Evolutionary conservation across 177 flowering plant genomes (phyloP).

Genomic region (Vitis hybrid): DNA sequence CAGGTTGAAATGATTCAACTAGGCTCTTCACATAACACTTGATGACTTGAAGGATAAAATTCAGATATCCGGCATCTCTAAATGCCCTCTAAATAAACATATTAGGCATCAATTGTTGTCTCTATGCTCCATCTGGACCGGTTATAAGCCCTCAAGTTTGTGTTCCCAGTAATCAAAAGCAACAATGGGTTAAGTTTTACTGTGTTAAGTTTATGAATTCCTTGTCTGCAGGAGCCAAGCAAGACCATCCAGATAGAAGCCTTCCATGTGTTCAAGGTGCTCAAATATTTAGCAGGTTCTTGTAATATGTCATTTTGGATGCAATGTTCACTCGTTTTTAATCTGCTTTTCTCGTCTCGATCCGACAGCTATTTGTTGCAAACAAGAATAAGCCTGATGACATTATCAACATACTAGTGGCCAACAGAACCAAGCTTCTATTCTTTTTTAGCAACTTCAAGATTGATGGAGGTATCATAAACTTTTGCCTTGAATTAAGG

Average conservation of each 20-base stretch:
- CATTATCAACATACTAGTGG: constrained; percentile 73
- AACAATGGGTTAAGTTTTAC: no score
- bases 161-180: no score
- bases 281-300: no score
- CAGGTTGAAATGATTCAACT: no score
- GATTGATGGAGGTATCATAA: constrained; percentile 71
- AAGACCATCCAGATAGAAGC: constrained; percentile 91
- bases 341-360: background rate
- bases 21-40: no score
- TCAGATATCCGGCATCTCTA: no score
- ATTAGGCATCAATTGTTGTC: no score
- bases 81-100: no score
- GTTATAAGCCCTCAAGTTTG: no score
- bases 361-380: constrained; percentile 76
- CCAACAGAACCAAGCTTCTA: constrained; percentile 88
- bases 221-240: constrained; percentile 69
- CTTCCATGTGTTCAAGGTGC: constrained; percentile 97
- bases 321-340: background rate
- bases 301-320: background rate
- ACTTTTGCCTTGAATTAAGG: background rate
- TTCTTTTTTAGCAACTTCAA: constrained; percentile 84
- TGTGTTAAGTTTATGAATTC: no score
- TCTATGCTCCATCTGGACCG: no score
- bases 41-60: no score
- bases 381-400: constrained; percentile 92